These are phyloP conservation scores for Triangularia setosa DNA, from an alignment of 2,329 filamentous ascomycete genomes.

Conservation along the genomic window DNA sequence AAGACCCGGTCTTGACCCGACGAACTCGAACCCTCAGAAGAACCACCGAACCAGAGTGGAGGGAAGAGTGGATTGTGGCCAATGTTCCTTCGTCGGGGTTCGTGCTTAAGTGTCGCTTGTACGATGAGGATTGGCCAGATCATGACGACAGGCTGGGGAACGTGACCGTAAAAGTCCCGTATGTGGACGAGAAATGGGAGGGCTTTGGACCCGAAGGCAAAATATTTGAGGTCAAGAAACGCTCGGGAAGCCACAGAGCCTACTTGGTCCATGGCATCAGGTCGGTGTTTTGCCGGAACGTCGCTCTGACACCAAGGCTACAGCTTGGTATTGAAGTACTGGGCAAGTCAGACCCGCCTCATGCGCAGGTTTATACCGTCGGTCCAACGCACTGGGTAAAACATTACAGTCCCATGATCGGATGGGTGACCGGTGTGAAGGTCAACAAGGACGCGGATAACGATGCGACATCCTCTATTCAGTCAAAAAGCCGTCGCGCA, in stretches of 20 bases:
- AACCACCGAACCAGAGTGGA: conserved; percentile 73
- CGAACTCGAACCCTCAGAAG: conserved; percentile 73
- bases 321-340: conserved; percentile 74
- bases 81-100: conserved; percentile 81
- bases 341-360: conserved; percentile 66
- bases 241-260: conserved; percentile 80
- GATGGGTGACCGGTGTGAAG: conserved; percentile 70
- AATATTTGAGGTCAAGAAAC: conserved; percentile 72
- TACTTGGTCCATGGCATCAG: conserved; percentile 70
- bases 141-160: conserved; percentile 86
- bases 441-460: conserved; percentile 57
- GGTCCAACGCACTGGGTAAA: conserved; percentile 73
- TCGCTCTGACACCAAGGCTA: conserved; percentile 67
- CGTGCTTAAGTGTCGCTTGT: conserved; percentile 77
- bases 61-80: conserved; percentile 81
- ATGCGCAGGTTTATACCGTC: conserved; percentile 71
- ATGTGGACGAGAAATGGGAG: conserved; percentile 61
- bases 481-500: conserved; percentile 47
- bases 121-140: conserved; percentile 85
- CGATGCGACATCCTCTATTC: conserved; percentile 32
- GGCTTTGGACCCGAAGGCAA: conserved; percentile 59
- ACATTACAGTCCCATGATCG: conserved; percentile 86
- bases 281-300: conserved; percentile 55
- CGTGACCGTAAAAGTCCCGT: conserved; percentile 64
- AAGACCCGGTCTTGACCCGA: conserved; percentile 71